Evolutionary conservation across 2,329 filamentous ascomycete species (phyloP).

Genomic region (Capronia americana): DNA sequence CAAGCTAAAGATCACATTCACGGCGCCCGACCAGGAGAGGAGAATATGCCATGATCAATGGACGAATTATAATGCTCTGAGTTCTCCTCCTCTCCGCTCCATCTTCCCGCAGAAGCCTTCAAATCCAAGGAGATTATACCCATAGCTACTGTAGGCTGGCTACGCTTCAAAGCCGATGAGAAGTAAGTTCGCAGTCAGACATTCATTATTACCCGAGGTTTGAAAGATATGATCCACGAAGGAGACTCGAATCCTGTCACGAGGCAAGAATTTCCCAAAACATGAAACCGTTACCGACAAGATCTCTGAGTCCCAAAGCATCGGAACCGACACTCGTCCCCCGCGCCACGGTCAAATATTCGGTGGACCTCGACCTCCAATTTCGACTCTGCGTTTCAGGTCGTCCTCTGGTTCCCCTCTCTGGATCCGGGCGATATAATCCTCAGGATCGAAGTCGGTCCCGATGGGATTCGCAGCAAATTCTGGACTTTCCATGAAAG

Average conservation of each 20-base stretch:
- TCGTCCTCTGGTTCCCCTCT: conserved; percentile 14
- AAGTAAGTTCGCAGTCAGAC: no score
- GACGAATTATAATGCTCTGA: no score
- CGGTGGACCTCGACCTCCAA: conserved; percentile 7
- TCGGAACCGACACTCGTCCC: background rate
- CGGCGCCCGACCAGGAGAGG: no score
- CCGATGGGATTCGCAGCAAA: conserved; percentile 24
- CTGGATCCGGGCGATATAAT: conserved; percentile 14
- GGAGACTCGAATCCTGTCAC: background rate
- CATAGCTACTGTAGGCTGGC: no score
- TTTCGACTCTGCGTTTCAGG: conserved; percentile 19
- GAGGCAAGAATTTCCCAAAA: background rate
- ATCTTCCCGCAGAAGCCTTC: no score
- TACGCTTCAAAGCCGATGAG: no score
- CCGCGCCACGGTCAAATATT: background rate
- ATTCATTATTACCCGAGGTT: no score
- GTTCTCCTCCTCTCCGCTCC: no score
- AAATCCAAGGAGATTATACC: no score
- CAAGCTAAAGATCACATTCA: no score
- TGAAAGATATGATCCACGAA: background rate
- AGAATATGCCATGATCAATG: no score
- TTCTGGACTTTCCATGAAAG: conserved; percentile 8
- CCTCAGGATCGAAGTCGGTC: conserved; percentile 22
- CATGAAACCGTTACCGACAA: background rate
- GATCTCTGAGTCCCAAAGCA: background rate